phyloP scores from a whole-genome alignment of 2,329 filamentous ascomycete genomes.

The Aspergillus fumigatus region DNA sequence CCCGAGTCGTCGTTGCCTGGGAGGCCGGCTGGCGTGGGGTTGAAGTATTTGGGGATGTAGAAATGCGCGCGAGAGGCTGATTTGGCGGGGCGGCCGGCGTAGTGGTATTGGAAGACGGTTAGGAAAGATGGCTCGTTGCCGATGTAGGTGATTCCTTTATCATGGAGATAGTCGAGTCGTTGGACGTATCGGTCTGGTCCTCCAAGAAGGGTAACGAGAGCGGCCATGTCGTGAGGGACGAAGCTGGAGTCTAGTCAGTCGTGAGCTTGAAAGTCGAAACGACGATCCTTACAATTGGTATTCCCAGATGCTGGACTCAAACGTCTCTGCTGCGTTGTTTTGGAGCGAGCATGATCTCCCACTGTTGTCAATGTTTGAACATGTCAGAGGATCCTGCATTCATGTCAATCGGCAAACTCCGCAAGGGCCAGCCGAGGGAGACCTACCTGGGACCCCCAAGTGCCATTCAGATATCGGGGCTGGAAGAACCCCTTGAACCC shows the following conservation, averaged over 20 bases:
- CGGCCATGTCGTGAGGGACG: conserved; percentile 46
- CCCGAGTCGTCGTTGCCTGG: conserved; percentile 67
- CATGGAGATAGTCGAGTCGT: conserved; percentile 62
- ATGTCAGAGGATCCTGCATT: conserved; percentile 50
- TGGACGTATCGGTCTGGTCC: conserved; percentile 52
- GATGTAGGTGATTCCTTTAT: conserved; percentile 60
- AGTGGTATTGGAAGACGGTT: conserved; percentile 65
- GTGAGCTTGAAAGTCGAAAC: conserved; percentile 45
- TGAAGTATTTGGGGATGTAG: conserved; percentile 61
- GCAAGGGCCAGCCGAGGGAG: not conserved
- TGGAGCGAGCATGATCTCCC: conserved; percentile 29
- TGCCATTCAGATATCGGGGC: conserved; percentile 63
- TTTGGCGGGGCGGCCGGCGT: conserved; percentile 57
- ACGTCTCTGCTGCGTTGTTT: conserved; percentile 29
- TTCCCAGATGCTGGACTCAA: conserved; percentile 34
- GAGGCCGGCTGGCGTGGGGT: conserved; percentile 52
- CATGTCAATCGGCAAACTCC: not conserved
- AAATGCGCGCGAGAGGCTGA: conserved; percentile 51
- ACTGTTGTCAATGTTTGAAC: conserved; percentile 54
- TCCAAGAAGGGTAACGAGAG: conserved; percentile 55
- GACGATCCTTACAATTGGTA: conserved; percentile 48
- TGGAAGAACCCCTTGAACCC: conserved; percentile 70
- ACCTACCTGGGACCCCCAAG: conserved; percentile 60
- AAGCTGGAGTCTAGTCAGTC: conserved; percentile 51
- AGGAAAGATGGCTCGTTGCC: conserved; percentile 62